Base-by-base conservation (phyloP, 2,329 filamentous ascomycete species). In the Exophiala xenobiotica region DNA sequence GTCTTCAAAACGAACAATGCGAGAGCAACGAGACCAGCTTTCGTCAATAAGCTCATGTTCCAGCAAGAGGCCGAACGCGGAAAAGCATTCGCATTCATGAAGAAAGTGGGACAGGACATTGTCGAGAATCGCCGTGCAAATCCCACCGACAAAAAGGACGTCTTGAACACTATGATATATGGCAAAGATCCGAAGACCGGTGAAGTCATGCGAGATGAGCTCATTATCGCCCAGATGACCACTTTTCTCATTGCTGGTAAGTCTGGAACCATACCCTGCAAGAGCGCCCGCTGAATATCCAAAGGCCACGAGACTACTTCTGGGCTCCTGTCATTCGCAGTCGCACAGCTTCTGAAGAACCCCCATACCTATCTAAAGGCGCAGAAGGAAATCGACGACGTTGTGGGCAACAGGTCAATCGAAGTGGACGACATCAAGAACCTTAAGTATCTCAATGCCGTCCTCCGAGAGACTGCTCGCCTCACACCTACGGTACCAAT, bases 161-260 rank as follows among this genome's bases (percentile, higher is more conserved):
- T 90, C 4, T 68, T 90, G 8, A 80, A 80, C 54, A 81, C 84
- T 24, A 87, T 91, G 83, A 70, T 91, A 38, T 73, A 82, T 5
- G 84, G 83, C 0, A 76, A 75, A 8, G 87, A 90, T 63, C 77
- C 82, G 1, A 79, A 82, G 67, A 88, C 85, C 3, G 84, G 85
- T 9, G 73, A 83, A 59, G 77, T 76, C n/a, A 70, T 90, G 58
- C 77, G 73, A 1, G 82, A 87, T 53, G 72, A 78, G 3, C 79
- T 75, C 42, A 86, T 89, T 56, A 77, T 81, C 12, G 76, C 85
- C 64, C 87, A 90, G 57, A 80, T 90, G 69, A 83, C 87, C 52
- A 89, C 85, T 0, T 88, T 89, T 58, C 67, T 89, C 7, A 83
- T 86, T 60, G 83, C 83, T 27, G 83, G 75, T 68, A 64, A 57